Evolutionary conservation across 108 stramenopile genomes (phyloP).

Genomic region (Nitzschia sp.): DNA sequence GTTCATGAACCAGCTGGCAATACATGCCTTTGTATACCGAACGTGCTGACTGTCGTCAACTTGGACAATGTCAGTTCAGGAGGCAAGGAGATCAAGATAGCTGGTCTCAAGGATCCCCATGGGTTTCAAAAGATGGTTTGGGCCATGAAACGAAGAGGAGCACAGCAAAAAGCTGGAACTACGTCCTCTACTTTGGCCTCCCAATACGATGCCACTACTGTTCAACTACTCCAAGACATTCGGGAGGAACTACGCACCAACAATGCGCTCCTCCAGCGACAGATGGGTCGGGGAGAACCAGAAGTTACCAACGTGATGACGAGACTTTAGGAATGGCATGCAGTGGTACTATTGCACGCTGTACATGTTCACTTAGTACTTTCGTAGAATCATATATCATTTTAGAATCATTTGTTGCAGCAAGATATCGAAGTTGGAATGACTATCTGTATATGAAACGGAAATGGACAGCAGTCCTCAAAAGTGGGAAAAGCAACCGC

Average conservation of each 20-base stretch:
- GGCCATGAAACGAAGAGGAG: slow-evolving; percentile 41
- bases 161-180: neutral
- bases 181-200: neutral
- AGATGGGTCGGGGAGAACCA: neutral
- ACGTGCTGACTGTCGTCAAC: slow-evolving; percentile 30
- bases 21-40: slow-evolving; percentile 22
- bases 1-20: slow-evolving; percentile 35
- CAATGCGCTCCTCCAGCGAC: slow-evolving; percentile 5
- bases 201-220: no score
- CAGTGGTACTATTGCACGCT: no score
- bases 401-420: no score
- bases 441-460: no score
- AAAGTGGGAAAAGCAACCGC: no score
- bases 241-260: slow-evolving; percentile 32
- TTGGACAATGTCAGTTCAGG: slow-evolving; percentile 33
- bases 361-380: no score
- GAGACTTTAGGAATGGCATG: no score
- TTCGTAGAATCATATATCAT: no score
- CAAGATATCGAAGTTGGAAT: no score
- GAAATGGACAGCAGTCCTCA: no score
- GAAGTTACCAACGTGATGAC: neutral
- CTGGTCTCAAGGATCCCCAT: slow-evolving; percentile 33
- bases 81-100: slow-evolving; percentile 23
- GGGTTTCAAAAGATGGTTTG: slow-evolving; percentile 40
- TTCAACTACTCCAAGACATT: slow-evolving; percentile 30